Conservation (phyloP, 2,329 filamentous ascomycete genomes). For the Aciculosporium take region DNA sequence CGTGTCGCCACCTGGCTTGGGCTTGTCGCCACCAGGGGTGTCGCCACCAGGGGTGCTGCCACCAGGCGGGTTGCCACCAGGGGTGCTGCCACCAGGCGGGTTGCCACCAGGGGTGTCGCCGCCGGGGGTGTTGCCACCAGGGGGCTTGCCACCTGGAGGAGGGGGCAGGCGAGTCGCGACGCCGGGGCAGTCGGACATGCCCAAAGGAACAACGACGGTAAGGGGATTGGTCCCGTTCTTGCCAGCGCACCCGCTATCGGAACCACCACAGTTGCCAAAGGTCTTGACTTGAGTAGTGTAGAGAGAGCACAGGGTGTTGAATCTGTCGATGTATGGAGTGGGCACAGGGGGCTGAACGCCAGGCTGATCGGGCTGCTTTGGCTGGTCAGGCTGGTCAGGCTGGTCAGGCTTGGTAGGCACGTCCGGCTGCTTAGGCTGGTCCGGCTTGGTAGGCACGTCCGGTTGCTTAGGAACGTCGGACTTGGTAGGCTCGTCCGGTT, state of each 20-base stretch:
- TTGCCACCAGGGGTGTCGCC: conserved; percentile 5
- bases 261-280: conserved; percentile 33
- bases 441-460: too few relatives aligned
- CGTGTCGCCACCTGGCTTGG: conserved; percentile 6
- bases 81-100: conserved; percentile 7
- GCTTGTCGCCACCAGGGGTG: conserved; percentile 6
- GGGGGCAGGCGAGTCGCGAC: conserved; percentile 41
- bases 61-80: conserved; percentile 6
- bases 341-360: too few relatives aligned
- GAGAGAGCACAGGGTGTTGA: conserved; percentile 33
- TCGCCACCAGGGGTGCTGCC: conserved; percentile 5
- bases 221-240: conserved; percentile 32
- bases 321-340: conserved; percentile 20
- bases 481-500: too few relatives aligned
- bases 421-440: too few relatives aligned
- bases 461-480: too few relatives aligned
- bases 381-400: conserved; percentile 1
- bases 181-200: conserved; percentile 47
- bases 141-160: conserved; percentile 5
- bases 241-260: conserved; percentile 37
- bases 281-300: conserved; percentile 35
- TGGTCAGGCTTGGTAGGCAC: too few relatives aligned
- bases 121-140: conserved; percentile 6
- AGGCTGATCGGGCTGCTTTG: too few relatives aligned
- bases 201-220: conserved; percentile 40